Percentiles rank a stretch among this genome's conserved stretches.
These are phyloP conservation scores for Xylariaceae sp. DNA, from an alignment of 2,329 filamentous ascomycete species.

Conservation along the genomic window DNA sequence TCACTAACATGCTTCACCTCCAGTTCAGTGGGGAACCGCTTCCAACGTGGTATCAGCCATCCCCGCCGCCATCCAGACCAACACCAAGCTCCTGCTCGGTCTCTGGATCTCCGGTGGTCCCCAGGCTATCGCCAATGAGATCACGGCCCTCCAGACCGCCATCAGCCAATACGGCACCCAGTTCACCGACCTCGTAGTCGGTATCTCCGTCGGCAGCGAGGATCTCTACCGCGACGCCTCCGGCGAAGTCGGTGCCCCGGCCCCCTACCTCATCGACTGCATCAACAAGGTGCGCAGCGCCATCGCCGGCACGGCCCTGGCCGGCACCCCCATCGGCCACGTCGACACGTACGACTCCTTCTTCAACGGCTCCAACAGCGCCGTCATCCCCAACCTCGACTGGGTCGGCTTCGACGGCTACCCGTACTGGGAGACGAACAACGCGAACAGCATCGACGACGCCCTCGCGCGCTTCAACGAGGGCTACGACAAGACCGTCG, in stretches of 20 bases:
- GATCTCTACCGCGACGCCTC: slow-evolving; percentile 48
- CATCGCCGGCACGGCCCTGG: slow-evolving; percentile 37
- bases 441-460: slow-evolving; percentile 40
- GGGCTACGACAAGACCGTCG: slow-evolving; percentile 32
- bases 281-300: slow-evolving; percentile 50
- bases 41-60: slow-evolving; percentile 62
- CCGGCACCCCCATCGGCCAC: slow-evolving; percentile 43
- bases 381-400: slow-evolving; percentile 47
- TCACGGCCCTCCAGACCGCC: slow-evolving; percentile 44
- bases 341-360: slow-evolving; percentile 53
- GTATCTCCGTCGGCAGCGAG: slow-evolving; percentile 51
- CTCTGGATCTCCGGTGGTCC: slow-evolving; percentile 42
- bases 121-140: slow-evolving; percentile 43
- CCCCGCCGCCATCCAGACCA: slow-evolving; percentile 51
- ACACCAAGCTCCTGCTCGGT: slow-evolving; percentile 47
- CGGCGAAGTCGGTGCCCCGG: slow-evolving; percentile 33
- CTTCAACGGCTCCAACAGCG: slow-evolving; percentile 44
- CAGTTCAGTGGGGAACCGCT: slow-evolving; percentile 32
- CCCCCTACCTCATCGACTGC: slow-evolving; percentile 49
- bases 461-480: slow-evolving; percentile 41
- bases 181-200: slow-evolving; percentile 44
- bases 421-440: slow-evolving; percentile 46
- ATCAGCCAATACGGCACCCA: slow-evolving; percentile 40
- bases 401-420: slow-evolving; percentile 51
- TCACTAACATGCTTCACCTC: slow-evolving; percentile 11